Percentiles rank a stretch among this genome's conserved stretches.
phyloP scores from a whole-genome alignment of 1,284 basidiomycete genomes.

The Sanghuangporus baumii region DNA sequence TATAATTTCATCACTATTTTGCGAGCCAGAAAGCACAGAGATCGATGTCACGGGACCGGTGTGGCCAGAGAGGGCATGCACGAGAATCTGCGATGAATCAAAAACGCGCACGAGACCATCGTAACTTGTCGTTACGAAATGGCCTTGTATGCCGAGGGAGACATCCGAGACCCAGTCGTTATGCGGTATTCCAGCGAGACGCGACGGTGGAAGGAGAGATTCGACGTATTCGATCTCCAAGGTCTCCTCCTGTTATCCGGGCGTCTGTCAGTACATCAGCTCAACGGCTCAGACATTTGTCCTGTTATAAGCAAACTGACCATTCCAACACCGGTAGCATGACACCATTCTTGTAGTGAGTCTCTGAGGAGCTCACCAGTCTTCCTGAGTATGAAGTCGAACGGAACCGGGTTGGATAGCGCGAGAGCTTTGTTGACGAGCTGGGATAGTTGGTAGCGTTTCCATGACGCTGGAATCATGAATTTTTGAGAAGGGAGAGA shows the following conservation, averaged over 20 bases:
- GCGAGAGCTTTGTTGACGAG: constrained; percentile 93
- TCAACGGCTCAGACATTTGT: constrained; percentile 18
- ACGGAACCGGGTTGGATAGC: constrained; percentile 74
- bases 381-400: constrained; percentile 84
- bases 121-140: constrained; percentile 78
- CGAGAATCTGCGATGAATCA: constrained; percentile 57
- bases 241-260: constrained; percentile 66
- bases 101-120: constrained; percentile 74
- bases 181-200: constrained; percentile 75
- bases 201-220: constrained; percentile 85
- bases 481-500: constrained; percentile 88
- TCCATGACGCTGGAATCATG: constrained; percentile 90
- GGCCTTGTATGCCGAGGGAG: constrained; percentile 58
- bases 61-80: constrained; percentile 49
- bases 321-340: constrained; percentile 66
- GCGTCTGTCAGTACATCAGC: constrained; percentile 7
- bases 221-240: constrained; percentile 94
- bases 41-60: constrained; percentile 70
- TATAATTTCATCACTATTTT: constrained; percentile 33
- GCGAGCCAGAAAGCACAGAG: constrained; percentile 45
- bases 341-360: constrained; percentile 75
- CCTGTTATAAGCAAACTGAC: constrained; percentile 29
- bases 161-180: constrained; percentile 94
- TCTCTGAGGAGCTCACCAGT: constrained; percentile 72
- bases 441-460: constrained; percentile 94